Base-by-base conservation (phyloP, 805 yeast species). In the Suhomyces vadensis region DNA sequence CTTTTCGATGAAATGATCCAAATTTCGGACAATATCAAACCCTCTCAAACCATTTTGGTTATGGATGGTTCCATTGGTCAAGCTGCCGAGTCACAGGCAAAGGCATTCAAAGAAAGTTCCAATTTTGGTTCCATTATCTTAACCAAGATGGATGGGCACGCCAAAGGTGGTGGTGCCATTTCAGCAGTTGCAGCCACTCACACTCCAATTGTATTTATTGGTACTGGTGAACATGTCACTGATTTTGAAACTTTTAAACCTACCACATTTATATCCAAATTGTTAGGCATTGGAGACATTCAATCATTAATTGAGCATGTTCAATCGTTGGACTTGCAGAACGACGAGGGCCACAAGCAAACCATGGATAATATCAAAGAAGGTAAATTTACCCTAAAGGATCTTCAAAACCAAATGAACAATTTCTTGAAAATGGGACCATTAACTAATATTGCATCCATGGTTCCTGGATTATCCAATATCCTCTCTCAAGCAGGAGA, bases 81-180 rank as follows among this genome's bases (percentile, higher is more conserved):
- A 69, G 97, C 98, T 9, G 99, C 99, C 2, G 97, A 92, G 71
- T 78, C 85, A 6, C 99, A 92, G 67, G 88, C 96, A 4, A 79
- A 78, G 58, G 99, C 99, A 0, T 92, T 92, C 71, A 94, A 92
- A 65, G 96, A 91, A 41, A 81, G 91, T 24, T 75, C 97, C 4
- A 83, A 92, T 60, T 94, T 94, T 60, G 99, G 99, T 56, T 90
- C 97, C 20, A 92, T 92, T 51, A 85, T 92, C 47, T 76, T 92
- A 60, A 92, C 99, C 17, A 92, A 92, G 65, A 83, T 92, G 95
- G 99, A 92, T 67, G 98, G 98, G 41, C 97, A 94, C 59, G 99
- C 98, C 29, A 92, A 87, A 69, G 99, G 99, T 64, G 99, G 99
- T 70, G 99, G 99, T 74, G 99, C 99, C 23, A 91, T 92, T 43